A percentile compares a stretch with the other conserved stretches of the same genome.
Conservation (phyloP, 2,329 filamentous ascomycete species). For the Coniochaeta hoffmannii region DNA sequence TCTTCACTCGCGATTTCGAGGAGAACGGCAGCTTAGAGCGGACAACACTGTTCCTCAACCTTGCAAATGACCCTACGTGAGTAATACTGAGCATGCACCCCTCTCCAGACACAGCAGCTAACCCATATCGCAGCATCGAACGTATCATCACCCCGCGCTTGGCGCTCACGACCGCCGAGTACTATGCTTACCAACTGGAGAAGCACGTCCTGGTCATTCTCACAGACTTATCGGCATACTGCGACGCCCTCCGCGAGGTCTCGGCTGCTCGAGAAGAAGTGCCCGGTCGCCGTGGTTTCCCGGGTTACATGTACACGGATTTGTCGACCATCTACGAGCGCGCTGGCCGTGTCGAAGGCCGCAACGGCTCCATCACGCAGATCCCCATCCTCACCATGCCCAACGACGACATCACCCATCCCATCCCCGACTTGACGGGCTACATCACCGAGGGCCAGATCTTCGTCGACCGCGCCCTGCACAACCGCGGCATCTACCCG, state of each 20-base stretch:
- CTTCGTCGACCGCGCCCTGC: constrained; percentile 85
- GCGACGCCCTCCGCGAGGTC: constrained; percentile 96
- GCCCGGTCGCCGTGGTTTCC: constrained; percentile 96
- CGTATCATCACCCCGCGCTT: constrained; percentile 99
- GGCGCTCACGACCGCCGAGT: constrained; percentile 94
- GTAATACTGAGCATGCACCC: too few species aligned
- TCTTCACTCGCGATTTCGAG: constrained; percentile 98
- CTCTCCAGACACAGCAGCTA: too few species aligned
- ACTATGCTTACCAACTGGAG: constrained; percentile 99
- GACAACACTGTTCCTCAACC: constrained; percentile 94
- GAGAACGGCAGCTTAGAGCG: constrained; percentile 99
- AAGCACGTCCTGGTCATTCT: constrained; percentile 99
- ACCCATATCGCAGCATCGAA: constrained; percentile 62
- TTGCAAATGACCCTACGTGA: constrained; percentile 97
- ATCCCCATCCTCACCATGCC: constrained; percentile 99
- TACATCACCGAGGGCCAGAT: constrained; percentile 99
- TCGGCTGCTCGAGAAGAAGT: constrained; percentile 98
- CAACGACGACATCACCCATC: constrained; percentile 99
- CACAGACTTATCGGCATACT: constrained; percentile 96
- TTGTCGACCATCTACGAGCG: constrained; percentile 99
- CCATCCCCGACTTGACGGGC: constrained; percentile 95
- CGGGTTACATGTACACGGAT: constrained; percentile 99
- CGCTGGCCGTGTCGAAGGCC: constrained; percentile 91
- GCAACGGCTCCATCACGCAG: constrained; percentile 97
- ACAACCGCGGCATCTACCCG: constrained; percentile 97